Conservation (phyloP, 441 rosid species). For the Capsella rubella region DNA sequence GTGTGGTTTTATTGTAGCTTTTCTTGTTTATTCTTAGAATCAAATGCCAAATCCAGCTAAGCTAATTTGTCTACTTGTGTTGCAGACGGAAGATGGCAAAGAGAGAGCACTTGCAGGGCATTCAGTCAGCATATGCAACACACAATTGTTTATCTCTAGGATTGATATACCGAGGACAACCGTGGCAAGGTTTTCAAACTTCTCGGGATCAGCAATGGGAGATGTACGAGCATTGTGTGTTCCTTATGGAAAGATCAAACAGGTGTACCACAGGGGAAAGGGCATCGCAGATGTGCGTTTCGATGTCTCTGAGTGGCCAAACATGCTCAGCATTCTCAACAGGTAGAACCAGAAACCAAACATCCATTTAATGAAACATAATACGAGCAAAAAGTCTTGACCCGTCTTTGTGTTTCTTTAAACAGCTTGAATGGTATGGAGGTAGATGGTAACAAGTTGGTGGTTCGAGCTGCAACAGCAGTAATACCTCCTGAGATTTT, state of each 20-base stretch:
- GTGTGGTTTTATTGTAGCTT: constrained; percentile 33
- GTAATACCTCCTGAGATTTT: constrained; percentile 47
- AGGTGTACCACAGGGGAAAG: neutral
- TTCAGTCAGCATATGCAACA: constrained; percentile 41
- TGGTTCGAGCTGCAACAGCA: constrained; percentile 45
- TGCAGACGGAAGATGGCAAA: constrained; percentile 50
- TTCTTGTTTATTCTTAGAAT: constrained; percentile 7
- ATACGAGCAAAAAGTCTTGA: neutral
- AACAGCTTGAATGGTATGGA: constrained; percentile 50
- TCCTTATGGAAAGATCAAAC: constrained; percentile 36
- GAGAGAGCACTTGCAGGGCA: constrained; percentile 52
- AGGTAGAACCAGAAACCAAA: constrained; percentile 35
- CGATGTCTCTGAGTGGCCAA: constrained; percentile 50
- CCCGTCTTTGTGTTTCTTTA: neutral
- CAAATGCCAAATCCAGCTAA: neutral
- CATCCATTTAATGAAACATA: neutral
- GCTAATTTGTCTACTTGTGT: constrained; percentile 18
- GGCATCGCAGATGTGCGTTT: constrained; percentile 43
- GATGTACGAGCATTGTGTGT: constrained; percentile 15
- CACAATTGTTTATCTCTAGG: constrained; percentile 45
- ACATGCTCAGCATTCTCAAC: constrained; percentile 50
- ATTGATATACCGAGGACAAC: constrained; percentile 57
- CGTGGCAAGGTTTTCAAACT: constrained; percentile 47
- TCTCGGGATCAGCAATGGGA: neutral
- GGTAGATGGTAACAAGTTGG: constrained; percentile 37